These are phyloP conservation scores for Neurospora crassa DNA, from an alignment of 2,329 filamentous ascomycete species.

Conservation along the genomic window DNA sequence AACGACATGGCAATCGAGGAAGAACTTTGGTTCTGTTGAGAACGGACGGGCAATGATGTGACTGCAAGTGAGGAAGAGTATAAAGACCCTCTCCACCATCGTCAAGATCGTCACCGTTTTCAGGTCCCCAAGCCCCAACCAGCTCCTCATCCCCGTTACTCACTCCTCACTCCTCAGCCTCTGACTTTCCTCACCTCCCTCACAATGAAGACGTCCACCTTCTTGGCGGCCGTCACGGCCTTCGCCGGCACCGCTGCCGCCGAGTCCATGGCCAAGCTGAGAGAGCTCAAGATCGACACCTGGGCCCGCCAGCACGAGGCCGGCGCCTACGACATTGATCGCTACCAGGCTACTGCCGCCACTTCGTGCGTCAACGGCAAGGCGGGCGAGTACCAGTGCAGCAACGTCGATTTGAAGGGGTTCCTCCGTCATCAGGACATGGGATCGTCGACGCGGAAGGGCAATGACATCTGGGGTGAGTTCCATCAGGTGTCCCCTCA, in stretches of 20 bases:
- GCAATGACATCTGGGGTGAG: constrained; percentile 11
- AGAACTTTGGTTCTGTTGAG: neutral
- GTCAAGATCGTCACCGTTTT: neutral
- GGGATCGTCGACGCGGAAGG: constrained; percentile 8
- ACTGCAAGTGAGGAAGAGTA: neutral
- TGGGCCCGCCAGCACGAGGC: constrained; percentile 9
- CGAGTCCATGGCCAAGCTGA: constrained; percentile 7
- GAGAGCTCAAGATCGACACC: constrained; percentile 5
- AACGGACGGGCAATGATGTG: neutral
- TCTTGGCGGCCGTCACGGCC: constrained; percentile 5
- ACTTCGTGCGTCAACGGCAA: constrained; percentile 11
- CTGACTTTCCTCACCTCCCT: neutral
- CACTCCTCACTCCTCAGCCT: neutral
- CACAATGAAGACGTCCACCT: constrained; percentile 5
- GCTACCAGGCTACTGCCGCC: constrained; percentile 4
- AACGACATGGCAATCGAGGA: neutral
- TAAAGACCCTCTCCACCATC: neutral
- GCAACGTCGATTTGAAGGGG: constrained; percentile 11
- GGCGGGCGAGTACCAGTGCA: constrained; percentile 10
- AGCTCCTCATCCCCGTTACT: neutral
- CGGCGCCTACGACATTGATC: constrained; percentile 8
- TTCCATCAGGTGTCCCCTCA: neutral
- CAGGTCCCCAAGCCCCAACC: neutral
- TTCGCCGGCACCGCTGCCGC: constrained; percentile 6
- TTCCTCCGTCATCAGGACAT: constrained; percentile 13